These are phyloP conservation scores for Xylogone sp. DNA, from an alignment of 2,329 filamentous ascomycete genomes.

Conservation along the genomic window DNA sequence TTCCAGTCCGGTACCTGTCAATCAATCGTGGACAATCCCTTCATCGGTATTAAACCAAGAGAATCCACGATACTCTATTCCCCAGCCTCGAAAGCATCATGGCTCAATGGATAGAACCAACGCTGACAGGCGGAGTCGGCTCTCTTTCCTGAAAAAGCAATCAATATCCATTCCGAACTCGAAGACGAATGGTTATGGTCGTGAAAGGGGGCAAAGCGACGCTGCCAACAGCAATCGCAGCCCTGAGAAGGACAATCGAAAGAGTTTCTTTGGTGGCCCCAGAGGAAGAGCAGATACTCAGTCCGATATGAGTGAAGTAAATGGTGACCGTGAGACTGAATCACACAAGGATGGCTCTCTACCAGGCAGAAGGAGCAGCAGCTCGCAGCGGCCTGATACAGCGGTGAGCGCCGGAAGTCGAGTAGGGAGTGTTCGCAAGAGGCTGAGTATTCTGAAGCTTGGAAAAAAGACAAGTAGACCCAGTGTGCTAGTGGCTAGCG, in stretches of 20 bases:
- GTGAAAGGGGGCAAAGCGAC: background rate
- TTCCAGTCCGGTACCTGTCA: constrained; percentile 1
- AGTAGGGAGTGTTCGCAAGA: constrained; percentile 29
- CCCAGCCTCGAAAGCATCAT: constrained; percentile 14
- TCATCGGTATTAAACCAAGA: constrained; percentile 5
- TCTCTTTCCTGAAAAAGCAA: background rate
- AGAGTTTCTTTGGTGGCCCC: constrained; percentile 14
- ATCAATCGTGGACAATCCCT: constrained; percentile 31
- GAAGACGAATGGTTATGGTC: constrained; percentile 2
- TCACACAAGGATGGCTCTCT: constrained; percentile 4
- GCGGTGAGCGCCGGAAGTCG: constrained; percentile 15
- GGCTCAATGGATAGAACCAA: constrained; percentile 20
- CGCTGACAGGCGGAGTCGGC: constrained; percentile 5
- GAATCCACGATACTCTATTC: constrained; percentile 1
- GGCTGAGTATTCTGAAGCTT: constrained; percentile 25
- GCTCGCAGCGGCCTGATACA: constrained; percentile 15
- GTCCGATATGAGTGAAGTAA: constrained; percentile 27
- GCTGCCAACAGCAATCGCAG: background rate
- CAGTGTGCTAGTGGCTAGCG: constrained; percentile 23
- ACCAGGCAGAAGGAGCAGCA: constrained; percentile 11
- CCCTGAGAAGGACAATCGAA: constrained; percentile 14
- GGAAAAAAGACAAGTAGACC: constrained; percentile 32
- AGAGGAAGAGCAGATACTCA: constrained; percentile 24
- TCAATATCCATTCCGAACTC: background rate
- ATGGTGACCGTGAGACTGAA: constrained; percentile 1